Conservation (phyloP, 148 eudicot genomes). For the Rhododendron vialii region DNA sequence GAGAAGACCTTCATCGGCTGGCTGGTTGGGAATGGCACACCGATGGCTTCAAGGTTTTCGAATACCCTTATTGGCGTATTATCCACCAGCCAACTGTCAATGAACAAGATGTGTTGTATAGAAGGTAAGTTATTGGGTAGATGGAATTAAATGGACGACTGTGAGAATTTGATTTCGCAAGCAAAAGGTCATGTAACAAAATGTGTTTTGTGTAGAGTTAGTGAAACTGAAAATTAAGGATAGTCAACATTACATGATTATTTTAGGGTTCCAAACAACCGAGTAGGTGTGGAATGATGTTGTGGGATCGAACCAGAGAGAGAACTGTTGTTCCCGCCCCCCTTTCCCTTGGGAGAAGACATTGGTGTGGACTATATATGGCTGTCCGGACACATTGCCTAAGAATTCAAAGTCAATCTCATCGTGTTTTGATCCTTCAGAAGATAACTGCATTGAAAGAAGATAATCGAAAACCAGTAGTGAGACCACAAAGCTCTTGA, state of each 20-base stretch:
- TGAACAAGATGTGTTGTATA: background rate
- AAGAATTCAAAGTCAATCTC: conserved; percentile 7
- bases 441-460: background rate
- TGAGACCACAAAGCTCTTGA: background rate
- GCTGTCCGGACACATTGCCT: background rate
- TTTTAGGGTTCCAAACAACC: background rate
- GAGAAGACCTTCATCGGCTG: conserved; percentile 14
- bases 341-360: background rate
- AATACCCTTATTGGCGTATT: conserved; percentile 6
- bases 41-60: conserved; percentile 11
- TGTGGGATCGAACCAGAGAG: background rate
- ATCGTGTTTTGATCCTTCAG: background rate
- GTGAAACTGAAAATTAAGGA: background rate
- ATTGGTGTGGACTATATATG: background rate
- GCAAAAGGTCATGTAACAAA: background rate
- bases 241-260: background rate
- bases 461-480: background rate
- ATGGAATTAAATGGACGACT: background rate
- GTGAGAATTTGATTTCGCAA: too few relatives aligned
- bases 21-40: conserved; percentile 5
- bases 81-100: conserved; percentile 7
- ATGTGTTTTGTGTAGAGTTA: background rate
- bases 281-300: background rate
- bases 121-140: background rate
- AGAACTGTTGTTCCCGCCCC: background rate